These are phyloP conservation scores for Globisporangium ultimum DNA, from an alignment of 352 stramenopile species.

Conservation along the genomic window DNA sequence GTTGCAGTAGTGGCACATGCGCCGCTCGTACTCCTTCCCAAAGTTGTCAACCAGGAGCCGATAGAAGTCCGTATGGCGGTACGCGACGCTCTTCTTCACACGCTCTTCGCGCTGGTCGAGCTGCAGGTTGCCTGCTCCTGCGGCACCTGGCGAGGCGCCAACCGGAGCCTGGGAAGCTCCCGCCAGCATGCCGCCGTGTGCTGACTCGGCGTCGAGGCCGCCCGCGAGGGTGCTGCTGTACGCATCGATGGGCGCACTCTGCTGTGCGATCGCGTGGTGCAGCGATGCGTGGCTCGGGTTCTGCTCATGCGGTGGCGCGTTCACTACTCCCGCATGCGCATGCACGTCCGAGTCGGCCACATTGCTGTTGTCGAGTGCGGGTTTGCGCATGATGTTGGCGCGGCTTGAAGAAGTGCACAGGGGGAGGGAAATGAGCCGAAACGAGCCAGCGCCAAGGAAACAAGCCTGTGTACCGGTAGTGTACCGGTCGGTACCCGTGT, in stretches of 20 bases:
- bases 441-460: neutral
- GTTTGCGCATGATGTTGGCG: neutral
- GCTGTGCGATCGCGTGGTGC: too few relatives aligned
- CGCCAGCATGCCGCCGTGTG: neutral
- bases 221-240: neutral
- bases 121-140: neutral
- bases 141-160: neutral
- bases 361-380: neutral
- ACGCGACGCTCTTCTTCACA: conserved; percentile 38
- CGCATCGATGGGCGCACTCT: neutral
- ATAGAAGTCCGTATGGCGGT: conserved; percentile 33
- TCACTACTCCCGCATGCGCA: too few relatives aligned
- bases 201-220: neutral
- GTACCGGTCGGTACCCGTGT: too few relatives aligned
- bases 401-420: too few relatives aligned
- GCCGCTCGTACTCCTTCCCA: conserved; percentile 34
- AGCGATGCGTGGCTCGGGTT: too few relatives aligned
- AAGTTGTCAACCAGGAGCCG: conserved; percentile 18
- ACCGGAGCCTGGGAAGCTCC: neutral
- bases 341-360: too few relatives aligned
- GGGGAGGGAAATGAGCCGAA: too few relatives aligned
- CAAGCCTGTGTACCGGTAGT: neutral
- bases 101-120: conserved; percentile 15
- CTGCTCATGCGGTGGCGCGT: too few relatives aligned
- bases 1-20: conserved; percentile 42